phyloP scores from a whole-genome alignment of 805 yeast species.

The Yarrowia yakushimensis region DNA sequence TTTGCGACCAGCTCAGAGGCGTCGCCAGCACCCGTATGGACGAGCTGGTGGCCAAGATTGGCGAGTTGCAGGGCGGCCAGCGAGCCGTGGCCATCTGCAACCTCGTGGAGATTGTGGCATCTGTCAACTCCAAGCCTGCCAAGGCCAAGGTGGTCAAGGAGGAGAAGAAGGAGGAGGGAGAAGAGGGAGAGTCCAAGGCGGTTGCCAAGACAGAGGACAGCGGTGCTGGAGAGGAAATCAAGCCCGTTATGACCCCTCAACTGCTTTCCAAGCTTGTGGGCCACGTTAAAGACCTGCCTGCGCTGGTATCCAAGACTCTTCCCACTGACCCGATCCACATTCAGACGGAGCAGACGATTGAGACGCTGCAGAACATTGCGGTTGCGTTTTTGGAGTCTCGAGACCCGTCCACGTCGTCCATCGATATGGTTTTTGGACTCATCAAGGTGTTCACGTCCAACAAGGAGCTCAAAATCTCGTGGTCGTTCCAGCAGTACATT shows the following conservation, averaged over 20 bases:
- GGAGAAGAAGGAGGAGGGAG: background rate
- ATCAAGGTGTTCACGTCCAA: slow-evolving; percentile 41
- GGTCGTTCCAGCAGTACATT: slow-evolving; percentile 53
- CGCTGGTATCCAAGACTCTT: background rate
- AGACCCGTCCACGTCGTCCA: slow-evolving; percentile 33
- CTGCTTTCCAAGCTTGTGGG: slow-evolving; percentile 5
- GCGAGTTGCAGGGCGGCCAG: background rate
- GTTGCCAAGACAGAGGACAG: background rate
- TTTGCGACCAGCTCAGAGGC: slow-evolving; percentile 48
- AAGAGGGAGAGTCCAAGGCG: background rate
- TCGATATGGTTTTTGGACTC: slow-evolving; percentile 42
- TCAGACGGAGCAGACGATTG: slow-evolving; percentile 66
- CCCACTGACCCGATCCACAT: slow-evolving; percentile 49
- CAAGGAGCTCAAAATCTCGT: slow-evolving; percentile 47
- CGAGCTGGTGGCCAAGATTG: slow-evolving; percentile 11
- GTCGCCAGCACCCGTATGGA: background rate
- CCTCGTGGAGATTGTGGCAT: background rate
- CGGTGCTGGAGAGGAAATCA: background rate
- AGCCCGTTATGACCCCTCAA: background rate
- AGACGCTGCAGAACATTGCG: slow-evolving; percentile 53
- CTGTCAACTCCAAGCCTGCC: background rate
- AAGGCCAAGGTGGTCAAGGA: background rate
- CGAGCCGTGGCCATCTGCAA: slow-evolving; percentile 5
- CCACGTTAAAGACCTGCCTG: background rate
- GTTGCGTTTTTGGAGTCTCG: slow-evolving; percentile 40